Evolutionary conservation across 345 rosid genomes (phyloP), one percentile per base, ranked within the genome.

Genomic region (Syzygium grande): DNA sequence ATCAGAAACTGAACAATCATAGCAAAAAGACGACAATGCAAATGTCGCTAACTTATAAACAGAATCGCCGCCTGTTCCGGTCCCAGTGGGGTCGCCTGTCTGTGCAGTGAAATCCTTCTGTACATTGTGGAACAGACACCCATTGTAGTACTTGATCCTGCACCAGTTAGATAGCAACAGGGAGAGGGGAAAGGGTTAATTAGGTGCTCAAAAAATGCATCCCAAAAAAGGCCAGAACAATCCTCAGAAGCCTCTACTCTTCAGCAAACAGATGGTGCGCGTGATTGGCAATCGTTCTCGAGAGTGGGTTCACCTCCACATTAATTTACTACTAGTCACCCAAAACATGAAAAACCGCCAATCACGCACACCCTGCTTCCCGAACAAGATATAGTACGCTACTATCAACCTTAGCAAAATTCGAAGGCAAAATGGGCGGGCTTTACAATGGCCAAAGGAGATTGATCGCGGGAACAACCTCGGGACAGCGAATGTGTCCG

Each of bases 131-230:
- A 97, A 96, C 5, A 97, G 89, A 89, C 98, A 96, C 14, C 98
- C 98, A 90, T 97, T 94, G 63, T 95, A 97, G 89, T 98, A 98
- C 88, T 95, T 96, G 54, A 96, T 94, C 94, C 99, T 97, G 90
- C 88, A 86, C 27, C 90, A 90, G 23, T 55, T 27, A 87, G 52
- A 54, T 84, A 88, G 10, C 46, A 14, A 49, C 41, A 73, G 83
- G 27, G 83, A 73, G 15, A 8, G 80, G 25, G 83, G 25, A 9
- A 59, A 73, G 83, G 0, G 83, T 73, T 10, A 34, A 73, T 0
- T 0, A 19, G 27, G 83, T 19, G 83, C 49, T 38, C 8, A 73
- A 38, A 10, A 73, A 10, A 73, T 73, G 49, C 12, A 0, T 10
- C 49, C 0, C 49, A 10, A 73, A 73, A 73, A 73, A 11, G 83